A percentile compares a stretch with the other conserved stretches of the same genome.
phyloP scores from a whole-genome alignment of 2,329 filamentous ascomycete genomes.

The Penicillium paneum region DNA sequence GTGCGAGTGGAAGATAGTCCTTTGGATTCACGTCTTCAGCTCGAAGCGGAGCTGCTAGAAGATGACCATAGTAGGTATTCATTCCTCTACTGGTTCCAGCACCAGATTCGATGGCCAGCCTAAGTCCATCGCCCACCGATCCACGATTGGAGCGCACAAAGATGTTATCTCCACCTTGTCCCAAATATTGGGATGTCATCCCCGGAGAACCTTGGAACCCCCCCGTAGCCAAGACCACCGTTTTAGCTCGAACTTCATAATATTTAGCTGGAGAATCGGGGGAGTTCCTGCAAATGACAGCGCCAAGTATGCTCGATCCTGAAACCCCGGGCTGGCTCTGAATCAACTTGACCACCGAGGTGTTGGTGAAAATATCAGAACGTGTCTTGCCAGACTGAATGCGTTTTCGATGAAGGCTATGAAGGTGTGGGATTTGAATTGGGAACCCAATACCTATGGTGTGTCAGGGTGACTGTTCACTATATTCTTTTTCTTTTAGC shows the following conservation, averaged over 20 bases:
- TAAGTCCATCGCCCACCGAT: constrained; percentile 27
- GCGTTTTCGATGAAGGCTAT: constrained; percentile 17
- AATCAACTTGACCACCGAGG: constrained; percentile 22
- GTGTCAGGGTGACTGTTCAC: background rate
- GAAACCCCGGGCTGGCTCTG: constrained; percentile 19
- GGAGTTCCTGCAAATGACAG: constrained; percentile 16
- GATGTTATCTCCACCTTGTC: constrained; percentile 26
- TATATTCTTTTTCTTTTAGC: background rate
- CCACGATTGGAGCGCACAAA: constrained; percentile 27
- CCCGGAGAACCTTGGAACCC: constrained; percentile 25
- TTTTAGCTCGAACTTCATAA: constrained; percentile 18
- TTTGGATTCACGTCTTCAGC: constrained; percentile 22
- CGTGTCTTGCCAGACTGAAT: constrained; percentile 17
- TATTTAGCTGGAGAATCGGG: constrained; percentile 2
- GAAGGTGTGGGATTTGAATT: constrained; percentile 25
- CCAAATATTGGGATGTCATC: constrained; percentile 22
- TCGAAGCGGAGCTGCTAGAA: constrained; percentile 25
- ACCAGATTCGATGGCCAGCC: constrained; percentile 20
- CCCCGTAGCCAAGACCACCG: constrained; percentile 26
- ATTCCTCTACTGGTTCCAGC: constrained; percentile 27
- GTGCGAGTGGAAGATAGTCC: constrained; percentile 25
- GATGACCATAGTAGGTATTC: constrained; percentile 29
- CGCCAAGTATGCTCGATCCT: constrained; percentile 23
- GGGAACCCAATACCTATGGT: constrained; percentile 26
- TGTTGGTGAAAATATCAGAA: constrained; percentile 21